Percentiles rank a stretch among this genome's conserved stretches.
phyloP scores from a whole-genome alignment of 2,329 filamentous ascomycete genomes.

The Coniochaeta ligniaria region DNA sequence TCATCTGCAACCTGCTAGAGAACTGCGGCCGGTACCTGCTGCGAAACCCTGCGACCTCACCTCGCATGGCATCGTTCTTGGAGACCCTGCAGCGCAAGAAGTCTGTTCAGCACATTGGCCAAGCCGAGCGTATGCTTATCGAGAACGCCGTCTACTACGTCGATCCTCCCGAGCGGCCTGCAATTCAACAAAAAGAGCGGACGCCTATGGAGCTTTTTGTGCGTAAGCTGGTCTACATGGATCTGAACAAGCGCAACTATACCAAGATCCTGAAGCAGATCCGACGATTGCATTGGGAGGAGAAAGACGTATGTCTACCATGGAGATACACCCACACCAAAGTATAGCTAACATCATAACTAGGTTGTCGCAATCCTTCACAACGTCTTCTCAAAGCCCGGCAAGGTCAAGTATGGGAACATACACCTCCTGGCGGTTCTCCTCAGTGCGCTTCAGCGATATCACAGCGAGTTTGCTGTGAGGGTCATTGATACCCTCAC shows the following conservation, averaged over 20 bases:
- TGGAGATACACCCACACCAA: neutral
- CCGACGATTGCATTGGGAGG: constrained; percentile 95
- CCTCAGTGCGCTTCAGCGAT: constrained; percentile 79
- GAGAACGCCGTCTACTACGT: constrained; percentile 98
- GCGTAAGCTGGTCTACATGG: constrained; percentile 84
- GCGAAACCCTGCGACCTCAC: constrained; percentile 85
- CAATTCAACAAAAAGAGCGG: constrained; percentile 93
- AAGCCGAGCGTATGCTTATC: constrained; percentile 95
- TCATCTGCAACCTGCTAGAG: constrained; percentile 91
- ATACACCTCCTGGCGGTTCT: constrained; percentile 90
- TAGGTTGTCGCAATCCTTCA: constrained; percentile 45
- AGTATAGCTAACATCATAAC: constrained; percentile 8
- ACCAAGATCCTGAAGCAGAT: constrained; percentile 92
- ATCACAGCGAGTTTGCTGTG: constrained; percentile 86
- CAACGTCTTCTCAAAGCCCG: constrained; percentile 92
- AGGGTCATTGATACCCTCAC: constrained; percentile 87
- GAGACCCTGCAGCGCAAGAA: constrained; percentile 97
- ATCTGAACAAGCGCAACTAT: constrained; percentile 90
- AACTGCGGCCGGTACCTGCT: constrained; percentile 94
- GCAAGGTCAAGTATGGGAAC: constrained; percentile 96
- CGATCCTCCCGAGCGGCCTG: constrained; percentile 85
- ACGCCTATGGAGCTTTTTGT: constrained; percentile 91
- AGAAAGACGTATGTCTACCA: constrained; percentile 56
- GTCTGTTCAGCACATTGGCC: constrained; percentile 85
- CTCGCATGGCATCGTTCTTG: constrained; percentile 87